Evolutionary conservation across 2,329 filamentous ascomycete genomes (phyloP), one percentile per base, ranked within the genome.

Genomic region (Cladosporium sp.): DNA sequence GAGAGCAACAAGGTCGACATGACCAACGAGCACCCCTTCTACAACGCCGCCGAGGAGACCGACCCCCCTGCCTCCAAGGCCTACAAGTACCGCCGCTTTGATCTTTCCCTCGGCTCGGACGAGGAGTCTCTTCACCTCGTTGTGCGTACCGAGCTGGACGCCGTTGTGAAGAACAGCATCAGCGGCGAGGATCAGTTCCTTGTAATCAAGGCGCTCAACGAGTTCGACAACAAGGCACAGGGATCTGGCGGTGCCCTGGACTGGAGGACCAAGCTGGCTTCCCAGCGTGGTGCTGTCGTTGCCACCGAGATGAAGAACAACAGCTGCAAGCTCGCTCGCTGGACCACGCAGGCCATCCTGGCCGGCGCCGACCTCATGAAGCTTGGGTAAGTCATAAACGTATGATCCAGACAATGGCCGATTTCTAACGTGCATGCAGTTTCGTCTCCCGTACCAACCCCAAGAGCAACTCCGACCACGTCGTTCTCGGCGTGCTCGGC

Each of bases 241-340:
- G 93, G 93, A 63, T 89, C 88, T 61, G 93, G 93, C 62, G 90
- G 92, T 59, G 93, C 93, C 52, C 81, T 98, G 49, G 93, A 98
- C 80, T 98, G 93, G 93, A 83, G 93, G 70, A 86, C 85, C 62
- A 98, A 98, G 82, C 82, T 98, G 56, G 87, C 88, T 59, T 89
- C 85, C 64, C 91, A 96, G 77, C 87, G 93, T 66, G 93, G 93
- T 83, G 93, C 93, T 53, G 92, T 98, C 41, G 87, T 98, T 22
- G 93, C 93, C 16, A 98, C 93, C 10, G 93, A 98, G 78, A 98
- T 98, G 93, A 98, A 98, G 88, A 98, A 98, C 83, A 98, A 98
- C 82, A 90, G 85, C 68, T 95, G 89, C 86, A 98, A 98, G 80
- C 85, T 98, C 58, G 93, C 93, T 54, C 81, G 93, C 70, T 98